These are phyloP conservation scores for Boletus speciosus DNA, from an alignment of 768 basidiomycete genomes.

Conservation along the genomic window DNA sequence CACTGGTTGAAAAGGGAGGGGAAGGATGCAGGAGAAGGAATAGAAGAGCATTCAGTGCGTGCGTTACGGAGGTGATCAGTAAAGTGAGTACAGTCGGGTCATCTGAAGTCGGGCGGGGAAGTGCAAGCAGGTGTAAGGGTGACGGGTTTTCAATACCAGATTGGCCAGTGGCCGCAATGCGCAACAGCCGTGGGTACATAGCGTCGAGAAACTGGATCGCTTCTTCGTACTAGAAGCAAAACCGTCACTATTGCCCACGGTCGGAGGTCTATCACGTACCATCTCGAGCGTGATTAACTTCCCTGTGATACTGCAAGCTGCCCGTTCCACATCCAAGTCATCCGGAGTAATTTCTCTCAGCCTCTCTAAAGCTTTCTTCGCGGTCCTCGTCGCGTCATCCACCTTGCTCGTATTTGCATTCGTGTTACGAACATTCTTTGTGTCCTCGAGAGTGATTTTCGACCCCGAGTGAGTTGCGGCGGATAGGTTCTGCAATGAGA, in stretches of 20 bases:
- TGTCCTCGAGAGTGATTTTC: slow-evolving; percentile 39
- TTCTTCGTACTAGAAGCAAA: slow-evolving; percentile 46
- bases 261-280: slow-evolving; percentile 43
- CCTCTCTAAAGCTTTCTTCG: slow-evolving; percentile 41
- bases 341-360: slow-evolving; percentile 46
- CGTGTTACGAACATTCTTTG: slow-evolving; percentile 18
- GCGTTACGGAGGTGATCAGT: slow-evolving; percentile 56
- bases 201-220: slow-evolving; percentile 45
- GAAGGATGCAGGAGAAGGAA: slow-evolving; percentile 24
- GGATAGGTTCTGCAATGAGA: slow-evolving; percentile 56
- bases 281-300: slow-evolving; percentile 67
- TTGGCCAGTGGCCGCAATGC: background rate
- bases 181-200: slow-evolving; percentile 43
- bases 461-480: slow-evolving; percentile 53
- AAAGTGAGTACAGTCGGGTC: slow-evolving; percentile 44
- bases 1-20: slow-evolving; percentile 13
- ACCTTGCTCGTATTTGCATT: slow-evolving; percentile 33
- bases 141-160: background rate
- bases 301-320: slow-evolving; percentile 61
- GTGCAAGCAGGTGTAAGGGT: slow-evolving; percentile 34
- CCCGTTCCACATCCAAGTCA: slow-evolving; percentile 68
- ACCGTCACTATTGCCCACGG: background rate
- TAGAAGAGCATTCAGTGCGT: slow-evolving; percentile 46
- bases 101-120: slow-evolving; percentile 39
- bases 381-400: slow-evolving; percentile 33